Base-by-base conservation (phyloP, 805 yeast species). In the Priceomyces medius region DNA sequence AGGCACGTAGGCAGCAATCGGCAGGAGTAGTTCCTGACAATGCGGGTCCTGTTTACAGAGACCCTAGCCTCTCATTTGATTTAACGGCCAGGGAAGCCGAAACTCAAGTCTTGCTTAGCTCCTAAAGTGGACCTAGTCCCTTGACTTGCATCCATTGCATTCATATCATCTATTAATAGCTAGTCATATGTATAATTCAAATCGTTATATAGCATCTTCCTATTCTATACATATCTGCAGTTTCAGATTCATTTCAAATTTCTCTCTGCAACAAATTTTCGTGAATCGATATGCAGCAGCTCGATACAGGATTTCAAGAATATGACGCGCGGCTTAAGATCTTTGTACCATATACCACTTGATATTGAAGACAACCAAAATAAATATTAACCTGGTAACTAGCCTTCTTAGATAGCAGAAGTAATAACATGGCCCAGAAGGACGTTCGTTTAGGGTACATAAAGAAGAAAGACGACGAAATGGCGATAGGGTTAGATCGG, bases 401-500 rank as follows among this genome's bases (percentile, higher is more conserved):
- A n/a, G 14, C 10, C 12, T n/a, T n/a, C n/a, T n/a, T 10, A 26
- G 29, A 26, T n/a, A 32, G 4, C 4, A 16, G 23, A 12, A 32
- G 20, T 27, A 16, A 27, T 27, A 23, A 32, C 8, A 32, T 32
- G 35, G 35, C 21, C 21, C 23, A 18, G 23, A 16, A 35, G 10
- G 38, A 35, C 18, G 12, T 13, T 23, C 13, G 18, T 6, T 20
- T 18, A 13, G 21, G 16, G 19, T 6, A 19, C 19, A 17, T 31
- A 19, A 8, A 31, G 18, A 8, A 31, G 18, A 31, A 16, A 19
- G 16, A 16, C n/a, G 34, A 14, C 14, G 9, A 7, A 12, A 31
- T 17, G 34, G 12, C 34, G n/a, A 17, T 9, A 26, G 29, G 24
- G 28, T n/a, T 35, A 37, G 71, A 66, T 47, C 54, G 69, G n/a